Percentiles rank a stretch among this genome's conserved stretches.
phyloP scores from a whole-genome alignment of 805 yeast genomes.

The Sporopachydermia lactativora region DNA sequence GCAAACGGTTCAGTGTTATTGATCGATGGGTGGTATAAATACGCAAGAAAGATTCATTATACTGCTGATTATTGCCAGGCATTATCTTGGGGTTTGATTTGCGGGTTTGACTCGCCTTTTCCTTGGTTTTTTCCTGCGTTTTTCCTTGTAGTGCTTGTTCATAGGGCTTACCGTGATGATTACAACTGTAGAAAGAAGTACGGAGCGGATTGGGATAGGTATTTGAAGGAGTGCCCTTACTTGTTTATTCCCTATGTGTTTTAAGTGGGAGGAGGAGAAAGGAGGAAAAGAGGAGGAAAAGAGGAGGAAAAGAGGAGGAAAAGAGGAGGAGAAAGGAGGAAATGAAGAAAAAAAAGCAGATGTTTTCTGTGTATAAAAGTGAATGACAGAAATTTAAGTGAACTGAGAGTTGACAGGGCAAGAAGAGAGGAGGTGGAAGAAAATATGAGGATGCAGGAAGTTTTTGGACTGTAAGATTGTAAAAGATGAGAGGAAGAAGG shows the following conservation, averaged over 20 bases:
- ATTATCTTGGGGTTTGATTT: slow-evolving; percentile 79
- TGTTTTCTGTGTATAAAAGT: too few relatives aligned
- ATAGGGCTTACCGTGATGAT: slow-evolving; percentile 81
- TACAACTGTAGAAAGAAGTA: slow-evolving; percentile 76
- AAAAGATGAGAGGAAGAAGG: too few relatives aligned
- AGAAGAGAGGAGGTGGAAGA: too few relatives aligned
- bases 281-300: too few relatives aligned
- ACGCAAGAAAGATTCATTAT: slow-evolving; percentile 89
- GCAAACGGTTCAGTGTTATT: slow-evolving; percentile 72
- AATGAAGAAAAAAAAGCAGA: too few relatives aligned
- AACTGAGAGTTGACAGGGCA: too few relatives aligned
- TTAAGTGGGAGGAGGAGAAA: too few relatives aligned
- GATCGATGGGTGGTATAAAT: slow-evolving; percentile 89
- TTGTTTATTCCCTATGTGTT: slow-evolving; percentile 79
- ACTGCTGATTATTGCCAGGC: slow-evolving; percentile 89
- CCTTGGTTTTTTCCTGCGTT: slow-evolving; percentile 95
- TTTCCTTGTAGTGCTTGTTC: slow-evolving; percentile 75
- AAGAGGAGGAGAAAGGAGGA: too few relatives aligned
- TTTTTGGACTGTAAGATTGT: too few relatives aligned
- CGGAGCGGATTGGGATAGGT: slow-evolving; percentile 88
- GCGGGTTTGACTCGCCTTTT: slow-evolving; percentile 79
- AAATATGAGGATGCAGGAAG: too few relatives aligned
- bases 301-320: too few relatives aligned
- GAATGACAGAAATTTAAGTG: too few relatives aligned
- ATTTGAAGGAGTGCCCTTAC: slow-evolving; percentile 80